These are phyloP conservation scores for Penstemon davidsonii DNA, from an alignment of 257 asterid genomes.

Conservation along the genomic window DNA sequence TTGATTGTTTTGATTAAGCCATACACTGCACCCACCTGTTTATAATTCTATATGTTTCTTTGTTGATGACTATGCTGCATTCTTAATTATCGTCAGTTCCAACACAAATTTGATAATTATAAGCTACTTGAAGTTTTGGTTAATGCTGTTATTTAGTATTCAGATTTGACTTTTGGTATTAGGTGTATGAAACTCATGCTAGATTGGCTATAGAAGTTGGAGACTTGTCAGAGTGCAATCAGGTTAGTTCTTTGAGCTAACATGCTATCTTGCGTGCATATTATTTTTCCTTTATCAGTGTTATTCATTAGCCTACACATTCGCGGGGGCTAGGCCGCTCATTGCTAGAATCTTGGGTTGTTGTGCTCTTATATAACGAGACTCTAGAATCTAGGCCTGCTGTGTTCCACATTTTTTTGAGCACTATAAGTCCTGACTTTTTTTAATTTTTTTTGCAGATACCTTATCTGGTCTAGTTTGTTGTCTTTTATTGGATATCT, in stretches of 20 bases:
- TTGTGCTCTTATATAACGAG: background rate
- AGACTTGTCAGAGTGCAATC: constrained; percentile 91
- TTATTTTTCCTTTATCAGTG: constrained; percentile 4
- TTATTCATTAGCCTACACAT: constrained; percentile 3
- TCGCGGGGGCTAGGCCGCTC: background rate
- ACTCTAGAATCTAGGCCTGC: no score
- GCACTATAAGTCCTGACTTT: no score
- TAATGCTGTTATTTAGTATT: constrained; percentile 17
- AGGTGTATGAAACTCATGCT: constrained; percentile 99
- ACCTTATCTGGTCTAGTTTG: background rate
- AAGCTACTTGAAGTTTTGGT: constrained; percentile 21
- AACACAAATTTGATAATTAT: constrained; percentile 13
- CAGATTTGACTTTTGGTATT: constrained; percentile 33
- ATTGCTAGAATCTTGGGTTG: background rate
- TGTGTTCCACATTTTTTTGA: no score
- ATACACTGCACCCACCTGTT: constrained; percentile 12
- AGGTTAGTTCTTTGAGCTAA: constrained; percentile 51
- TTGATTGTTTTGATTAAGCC: constrained; percentile 21
- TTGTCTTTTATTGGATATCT: background rate
- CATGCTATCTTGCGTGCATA: constrained; percentile 11
- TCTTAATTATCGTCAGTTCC: constrained; percentile 1
- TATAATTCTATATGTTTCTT: constrained; percentile 15
- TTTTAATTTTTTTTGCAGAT: background rate
- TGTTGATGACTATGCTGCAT: constrained; percentile 12
- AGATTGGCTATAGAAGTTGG: constrained; percentile 92